Evolutionary conservation across 306 rosid genomes (phyloP), one percentile per base, ranked within the genome.

Genomic region (Urtica urens): DNA sequence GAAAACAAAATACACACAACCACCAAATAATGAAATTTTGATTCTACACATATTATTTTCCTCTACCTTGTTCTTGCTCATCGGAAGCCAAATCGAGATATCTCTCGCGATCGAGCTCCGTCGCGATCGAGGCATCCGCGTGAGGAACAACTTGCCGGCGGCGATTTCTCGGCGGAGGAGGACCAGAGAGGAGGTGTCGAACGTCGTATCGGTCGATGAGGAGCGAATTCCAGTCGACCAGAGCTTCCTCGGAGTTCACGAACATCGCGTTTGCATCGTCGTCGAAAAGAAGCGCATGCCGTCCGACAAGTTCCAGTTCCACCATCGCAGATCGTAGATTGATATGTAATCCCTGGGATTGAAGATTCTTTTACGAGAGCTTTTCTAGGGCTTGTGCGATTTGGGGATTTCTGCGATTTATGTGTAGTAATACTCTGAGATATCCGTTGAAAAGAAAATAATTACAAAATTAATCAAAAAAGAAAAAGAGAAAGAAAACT

Each of bases 191-290:
- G 56, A 86, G 86, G 62, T 86, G 96, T 26, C 96, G 93, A 15
- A 86, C 96, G 37, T 86, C 96, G 78, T 78, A 81, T 20, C 96
- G 96, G 19, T 86, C 96, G 48, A 86, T 86, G 31, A 63, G 72
- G 38, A 86, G 96, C n/a, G 88, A 74, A 58, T 86, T 78, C 93
- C 88, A 86, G 11, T 86, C 88, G 9, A 86, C 88, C 6, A 86
- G 83, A 23, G 96, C 93, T 46, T 79, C 72, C 53, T 55, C 40
- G 21, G 96, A 73, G 70, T 86, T 78, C 0, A 79, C 75, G 54
- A 86, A 86, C 47, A 82, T 79, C 41, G 93, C 87, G 66, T 53
- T 73, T 52, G 64, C 70, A 72, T 81, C 93, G 63, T 81, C 96
- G 68, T 86, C 88, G 72, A 86, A 86, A 30, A 86, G 60, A 61